Percentiles rank a stretch among this genome's conserved stretches.
Evolutionary conservation across 1,284 basidiomycete species (phyloP).

Genomic region (Malassezia globosa): DNA sequence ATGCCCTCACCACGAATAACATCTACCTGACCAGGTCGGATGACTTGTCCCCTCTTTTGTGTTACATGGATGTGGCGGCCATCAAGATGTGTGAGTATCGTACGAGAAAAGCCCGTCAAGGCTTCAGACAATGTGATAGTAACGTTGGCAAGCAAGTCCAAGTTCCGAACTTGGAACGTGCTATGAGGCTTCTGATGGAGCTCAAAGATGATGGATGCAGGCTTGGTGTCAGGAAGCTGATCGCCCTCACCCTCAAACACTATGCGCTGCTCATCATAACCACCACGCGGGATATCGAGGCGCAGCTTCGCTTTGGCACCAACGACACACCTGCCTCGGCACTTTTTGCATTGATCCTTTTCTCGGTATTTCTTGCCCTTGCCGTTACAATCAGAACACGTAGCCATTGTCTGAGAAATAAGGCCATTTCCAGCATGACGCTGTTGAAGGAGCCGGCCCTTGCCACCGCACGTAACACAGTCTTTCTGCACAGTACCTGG

Average conservation of each 20-base stretch:
- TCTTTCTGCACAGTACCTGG: constrained; percentile 66
- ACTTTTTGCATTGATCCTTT: constrained; percentile 92
- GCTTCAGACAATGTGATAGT: constrained; percentile 31
- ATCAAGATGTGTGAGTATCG: constrained; percentile 42
- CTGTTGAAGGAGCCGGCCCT: constrained; percentile 60
- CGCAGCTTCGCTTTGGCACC: constrained; percentile 64
- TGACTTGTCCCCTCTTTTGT: constrained; percentile 21
- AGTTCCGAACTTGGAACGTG: constrained; percentile 68
- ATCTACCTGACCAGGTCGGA: constrained; percentile 33
- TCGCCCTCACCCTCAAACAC: constrained; percentile 81
- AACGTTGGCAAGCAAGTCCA: constrained; percentile 64
- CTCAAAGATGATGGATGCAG: constrained; percentile 61
- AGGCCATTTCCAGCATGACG: constrained; percentile 37
- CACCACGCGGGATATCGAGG: constrained; percentile 67
- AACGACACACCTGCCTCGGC: constrained; percentile 72
- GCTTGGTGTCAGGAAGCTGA: constrained; percentile 30
- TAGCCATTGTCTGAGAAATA: constrained; percentile 50
- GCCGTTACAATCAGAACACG: constrained; percentile 70
- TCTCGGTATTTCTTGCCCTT: constrained; percentile 68
- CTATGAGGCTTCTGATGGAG: constrained; percentile 61
- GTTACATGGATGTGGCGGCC: constrained; percentile 32
- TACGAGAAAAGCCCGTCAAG: constrained; percentile 35
- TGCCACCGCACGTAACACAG: constrained; percentile 73
- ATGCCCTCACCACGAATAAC: constrained; percentile 37
- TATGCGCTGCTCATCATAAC: constrained; percentile 70